Evolutionary conservation across 495 filamentous ascomycete species (phyloP), one percentile per base, ranked within the genome.

Genomic region (Neurospora sp.): DNA sequence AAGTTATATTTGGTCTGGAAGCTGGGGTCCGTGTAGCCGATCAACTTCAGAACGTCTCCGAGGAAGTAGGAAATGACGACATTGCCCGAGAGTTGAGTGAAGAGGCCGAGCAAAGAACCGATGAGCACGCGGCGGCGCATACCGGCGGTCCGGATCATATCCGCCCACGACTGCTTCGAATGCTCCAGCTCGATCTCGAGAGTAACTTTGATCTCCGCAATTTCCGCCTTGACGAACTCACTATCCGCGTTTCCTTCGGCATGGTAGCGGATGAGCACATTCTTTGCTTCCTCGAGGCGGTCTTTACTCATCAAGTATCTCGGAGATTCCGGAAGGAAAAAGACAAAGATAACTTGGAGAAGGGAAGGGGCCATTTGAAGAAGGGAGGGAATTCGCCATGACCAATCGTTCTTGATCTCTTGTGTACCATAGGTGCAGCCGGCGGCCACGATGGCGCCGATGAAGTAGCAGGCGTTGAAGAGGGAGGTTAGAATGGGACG

Each of bases 1-100:
- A 90, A 82, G 77, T 91, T 90, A 79, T 83, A 84, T 74, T 83
- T 81, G 73, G 82, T 76, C 76, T 90, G 88, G 76, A 83, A 83
- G 7, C 82, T 74, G 35, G 85, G 80, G 74, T 88, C 83, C 42
- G 81, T 90, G 74, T 82, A 88, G 76, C 78, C 85, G 73, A 81
- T 86, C 72, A 81, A 83, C 69, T 83, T 80, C 38, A 88, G 85
- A 8, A 83, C 76, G 80, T 83, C 81, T 74, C 86, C 81, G 16
- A 89, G 79, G 73, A 87, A 88, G 78, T 89, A 89, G 72, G 87
- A 87, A 48, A 90, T 89, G 70, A 90, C 82, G 31, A 87, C 88
- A 74, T 90, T 91, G 42, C 89, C 89, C 6, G 87, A 89, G 78
- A 88, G 87, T 75, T 91, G 89, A 0, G 87, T 88, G 78, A 91